Conservation (phyloP, 2,329 filamentous ascomycete species). For the Volutella citrinella region DNA sequence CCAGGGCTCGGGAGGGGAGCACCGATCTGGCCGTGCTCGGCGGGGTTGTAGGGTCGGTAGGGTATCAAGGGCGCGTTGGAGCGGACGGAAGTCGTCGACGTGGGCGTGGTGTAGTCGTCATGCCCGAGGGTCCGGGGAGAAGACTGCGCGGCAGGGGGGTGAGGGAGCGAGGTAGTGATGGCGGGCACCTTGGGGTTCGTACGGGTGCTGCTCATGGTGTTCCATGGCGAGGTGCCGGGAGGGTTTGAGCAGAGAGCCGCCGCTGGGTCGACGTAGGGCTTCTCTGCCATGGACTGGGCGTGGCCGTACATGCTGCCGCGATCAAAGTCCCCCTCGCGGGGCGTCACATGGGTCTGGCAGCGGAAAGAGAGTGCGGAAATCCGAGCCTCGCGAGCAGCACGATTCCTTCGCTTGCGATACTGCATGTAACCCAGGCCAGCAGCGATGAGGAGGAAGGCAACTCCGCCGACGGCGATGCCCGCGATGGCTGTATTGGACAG, state of each 20-base stretch:
- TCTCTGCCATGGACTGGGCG: constrained; percentile 17
- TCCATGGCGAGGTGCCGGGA: constrained; percentile 4
- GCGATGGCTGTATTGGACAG: constrained; percentile 40
- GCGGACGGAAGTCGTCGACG: constrained; percentile 30
- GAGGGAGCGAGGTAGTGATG: constrained; percentile 18
- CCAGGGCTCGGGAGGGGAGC: too few species aligned
- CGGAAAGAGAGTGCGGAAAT: constrained; percentile 49
- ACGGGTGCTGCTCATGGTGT: too few species aligned
- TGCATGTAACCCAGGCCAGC: constrained; percentile 43
- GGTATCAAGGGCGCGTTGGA: constrained; percentile 35
- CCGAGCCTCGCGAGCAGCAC: constrained; percentile 6
- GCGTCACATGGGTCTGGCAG: constrained; percentile 41
- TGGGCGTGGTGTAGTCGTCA: constrained; percentile 27
- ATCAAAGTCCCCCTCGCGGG: constrained; percentile 17
- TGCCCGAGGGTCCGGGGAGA: constrained; percentile 9
- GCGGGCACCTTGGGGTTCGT: constrained; percentile 11
- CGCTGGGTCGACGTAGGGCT: constrained; percentile 11
- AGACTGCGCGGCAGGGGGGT: constrained; percentile 16
- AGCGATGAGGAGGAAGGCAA: constrained; percentile 35
- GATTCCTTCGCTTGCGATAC: constrained; percentile 42
- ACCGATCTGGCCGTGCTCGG: too few species aligned
- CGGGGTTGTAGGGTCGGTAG: constrained; percentile 25
- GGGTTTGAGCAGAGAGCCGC: constrained; percentile 14
- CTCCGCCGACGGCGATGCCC: constrained; percentile 40
- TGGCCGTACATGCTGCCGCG: constrained; percentile 8